Conservation (phyloP, 495 filamentous ascomycete species). For the Neurospora pannonica region DNA sequence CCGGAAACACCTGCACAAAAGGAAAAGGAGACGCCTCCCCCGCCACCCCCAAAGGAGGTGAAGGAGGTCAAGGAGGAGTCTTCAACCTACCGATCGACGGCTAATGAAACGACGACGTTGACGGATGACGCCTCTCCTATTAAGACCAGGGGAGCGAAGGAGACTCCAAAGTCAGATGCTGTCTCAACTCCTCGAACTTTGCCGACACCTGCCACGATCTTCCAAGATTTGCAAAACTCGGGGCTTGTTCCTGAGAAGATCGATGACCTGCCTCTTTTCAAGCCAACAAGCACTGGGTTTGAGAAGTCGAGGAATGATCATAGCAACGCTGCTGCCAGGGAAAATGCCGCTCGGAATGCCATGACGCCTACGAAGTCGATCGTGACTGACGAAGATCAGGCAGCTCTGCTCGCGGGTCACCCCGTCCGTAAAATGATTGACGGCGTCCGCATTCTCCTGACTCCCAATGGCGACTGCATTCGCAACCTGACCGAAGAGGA, state of each 20-base stretch:
- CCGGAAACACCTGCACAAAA: constrained; percentile 22
- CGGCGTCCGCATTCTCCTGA: constrained; percentile 53
- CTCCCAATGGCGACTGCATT: constrained; percentile 69
- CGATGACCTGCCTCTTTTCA: constrained; percentile 29
- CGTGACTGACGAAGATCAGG: constrained; percentile 43
- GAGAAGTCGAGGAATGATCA: constrained; percentile 16
- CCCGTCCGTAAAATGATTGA: constrained; percentile 42
- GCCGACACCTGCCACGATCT: constrained; percentile 26
- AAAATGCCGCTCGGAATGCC: constrained; percentile 7
- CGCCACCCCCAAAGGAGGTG: constrained; percentile 24
- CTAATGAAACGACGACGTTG: constrained; percentile 23
- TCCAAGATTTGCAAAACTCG: constrained; percentile 23
- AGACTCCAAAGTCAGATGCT: constrained; percentile 4
- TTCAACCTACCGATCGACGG: constrained; percentile 22
- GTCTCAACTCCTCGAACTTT: constrained; percentile 12
- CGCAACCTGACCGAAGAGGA: constrained; percentile 66
- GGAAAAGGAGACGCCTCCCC: constrained; percentile 12
- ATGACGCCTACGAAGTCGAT: constrained; percentile 34
- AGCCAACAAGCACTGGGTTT: constrained; percentile 6
- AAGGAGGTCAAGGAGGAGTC: constrained; percentile 23
- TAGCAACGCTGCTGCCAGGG: neutral
- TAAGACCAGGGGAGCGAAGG: constrained; percentile 6
- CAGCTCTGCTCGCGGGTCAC: constrained; percentile 35
- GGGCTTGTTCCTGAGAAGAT: constrained; percentile 14
- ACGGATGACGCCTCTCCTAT: constrained; percentile 15